Evolutionary conservation across 139 green algal genomes (phyloP), one percentile per base, ranked within the genome.

Genomic region (Tetraselmis chui): DNA sequence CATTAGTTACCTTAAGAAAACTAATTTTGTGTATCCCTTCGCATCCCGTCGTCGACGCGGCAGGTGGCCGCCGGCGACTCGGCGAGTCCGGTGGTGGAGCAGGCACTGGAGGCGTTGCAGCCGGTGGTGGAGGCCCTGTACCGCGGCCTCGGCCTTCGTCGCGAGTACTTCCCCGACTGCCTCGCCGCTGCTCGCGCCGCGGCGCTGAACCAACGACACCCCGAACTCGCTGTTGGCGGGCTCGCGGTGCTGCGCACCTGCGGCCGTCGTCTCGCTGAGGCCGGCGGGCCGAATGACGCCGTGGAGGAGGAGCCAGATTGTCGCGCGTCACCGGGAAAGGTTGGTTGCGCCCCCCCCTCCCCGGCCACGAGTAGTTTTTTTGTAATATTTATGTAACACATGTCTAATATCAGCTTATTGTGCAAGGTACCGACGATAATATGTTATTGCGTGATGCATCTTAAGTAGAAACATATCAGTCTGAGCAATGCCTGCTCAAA

Each of bases 121-220:
- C 83, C 85, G 0, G 89, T 91, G 1, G 87, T 93, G 22, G 88
- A 92, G 30, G 85, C 87, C 1, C 85, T 95, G 76, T 95, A 88
- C 83, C 76, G 80, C 2, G 25, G 32, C 28, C 75, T 67, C 45
- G 45, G 45, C 45, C 45, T 67, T 18, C 45, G 45, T 18, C 45
- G 45, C 11, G 45, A 67, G 45, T 67, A 25, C 45, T 67, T 67
- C 45, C 45, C 45, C 11, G 45, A 67, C 45, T 67, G 45, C 45
- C 45, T 67, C 11, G 18, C 11, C 45, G 45, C 45, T 18, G 45
- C 45, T 5, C 45, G 45, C 45, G 18, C 45, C 45, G 45, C 45
- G 11, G 45, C 45, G 45, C 45, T 67, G 45, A 67, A 67, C 45
- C 45, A 18, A 5, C 45, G 18, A 5, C 45, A 67, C 45, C 45